phyloP scores from a whole-genome alignment of 2,329 filamentous ascomycete species.

The Didymella pomorum region DNA sequence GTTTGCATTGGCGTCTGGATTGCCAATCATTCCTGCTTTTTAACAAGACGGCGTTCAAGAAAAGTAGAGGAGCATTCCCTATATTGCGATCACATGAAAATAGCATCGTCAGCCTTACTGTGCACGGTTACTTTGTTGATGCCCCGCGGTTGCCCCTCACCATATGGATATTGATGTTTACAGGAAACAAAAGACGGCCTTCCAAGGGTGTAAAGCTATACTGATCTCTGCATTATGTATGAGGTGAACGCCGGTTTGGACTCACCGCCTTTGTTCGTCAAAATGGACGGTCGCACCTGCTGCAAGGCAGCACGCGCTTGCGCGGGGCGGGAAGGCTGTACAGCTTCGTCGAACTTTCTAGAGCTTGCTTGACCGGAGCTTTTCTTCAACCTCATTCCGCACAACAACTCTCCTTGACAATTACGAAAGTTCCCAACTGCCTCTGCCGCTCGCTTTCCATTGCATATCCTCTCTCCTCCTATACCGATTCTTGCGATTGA shows the following conservation, averaged over 20 bases:
- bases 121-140: slow-evolving; percentile 2
- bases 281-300: slow-evolving; percentile 9
- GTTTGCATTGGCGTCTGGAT: slow-evolving; percentile 18
- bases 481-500: slow-evolving; percentile 4
- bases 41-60: background rate
- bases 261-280: slow-evolving; percentile 1
- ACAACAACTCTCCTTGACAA: slow-evolving; percentile 9
- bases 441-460: background rate
- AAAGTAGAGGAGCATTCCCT: slow-evolving; percentile 4
- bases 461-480: background rate
- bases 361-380: slow-evolving; percentile 30
- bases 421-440: background rate
- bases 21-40: background rate
- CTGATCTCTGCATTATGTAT: background rate
- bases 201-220: background rate
- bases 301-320: slow-evolving; percentile 32
- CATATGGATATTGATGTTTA: slow-evolving; percentile 21
- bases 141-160: slow-evolving; percentile 44
- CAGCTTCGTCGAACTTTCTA: slow-evolving; percentile 47
- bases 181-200: background rate
- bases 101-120: background rate
- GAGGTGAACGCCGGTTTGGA: background rate
- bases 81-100: background rate
- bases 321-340: slow-evolving; percentile 19
- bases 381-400: slow-evolving; percentile 34